Conservation (phyloP, 257 asterid genomes). For the Rhazya stricta region DNA sequence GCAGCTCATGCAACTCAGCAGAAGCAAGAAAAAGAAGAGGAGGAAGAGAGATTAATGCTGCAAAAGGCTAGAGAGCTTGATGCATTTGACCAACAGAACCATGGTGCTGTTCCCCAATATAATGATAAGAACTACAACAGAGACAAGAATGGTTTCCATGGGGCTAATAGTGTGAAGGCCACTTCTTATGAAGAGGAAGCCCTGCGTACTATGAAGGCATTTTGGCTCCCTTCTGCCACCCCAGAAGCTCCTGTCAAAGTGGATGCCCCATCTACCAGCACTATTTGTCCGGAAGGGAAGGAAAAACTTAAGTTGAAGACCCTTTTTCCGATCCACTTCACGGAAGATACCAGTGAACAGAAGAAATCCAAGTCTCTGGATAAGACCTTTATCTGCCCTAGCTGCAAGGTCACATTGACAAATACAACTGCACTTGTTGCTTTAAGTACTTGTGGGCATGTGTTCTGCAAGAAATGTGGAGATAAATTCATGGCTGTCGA, state of each 20-base stretch:
- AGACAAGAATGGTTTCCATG: constrained; percentile 83
- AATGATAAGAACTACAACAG: constrained; percentile 53
- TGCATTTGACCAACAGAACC: constrained; percentile 89
- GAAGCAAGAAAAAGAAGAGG: constrained; percentile 72
- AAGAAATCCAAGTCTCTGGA: constrained; percentile 54
- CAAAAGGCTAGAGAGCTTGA: constrained; percentile 77
- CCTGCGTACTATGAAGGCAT: constrained; percentile 91
- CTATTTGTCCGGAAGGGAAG: constrained; percentile 80
- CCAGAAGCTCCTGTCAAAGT: constrained; percentile 83
- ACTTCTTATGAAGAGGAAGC: constrained; percentile 96
- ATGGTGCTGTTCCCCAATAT: constrained; percentile 85
- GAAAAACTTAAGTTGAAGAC: constrained; percentile 81
- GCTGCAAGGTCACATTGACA: constrained; percentile 88
- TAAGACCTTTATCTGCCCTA: constrained; percentile 72
- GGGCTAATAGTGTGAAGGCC: constrained; percentile 90
- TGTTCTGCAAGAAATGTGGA: constrained; percentile 93
- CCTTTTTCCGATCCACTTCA: constrained; percentile 57
- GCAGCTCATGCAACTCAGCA: constrained; percentile 56
- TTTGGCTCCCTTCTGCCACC: constrained; percentile 97
- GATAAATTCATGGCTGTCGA: constrained; percentile 71
- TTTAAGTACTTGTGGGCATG: constrained; percentile 83
- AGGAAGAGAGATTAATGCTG: constrained; percentile 53
- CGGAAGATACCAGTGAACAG: constrained; percentile 55
- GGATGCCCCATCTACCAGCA: constrained; percentile 62
- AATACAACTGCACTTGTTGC: constrained; percentile 69